These are phyloP conservation scores for Craspedostauros australis DNA, from an alignment of 108 stramenopile genomes.

Conservation along the genomic window DNA sequence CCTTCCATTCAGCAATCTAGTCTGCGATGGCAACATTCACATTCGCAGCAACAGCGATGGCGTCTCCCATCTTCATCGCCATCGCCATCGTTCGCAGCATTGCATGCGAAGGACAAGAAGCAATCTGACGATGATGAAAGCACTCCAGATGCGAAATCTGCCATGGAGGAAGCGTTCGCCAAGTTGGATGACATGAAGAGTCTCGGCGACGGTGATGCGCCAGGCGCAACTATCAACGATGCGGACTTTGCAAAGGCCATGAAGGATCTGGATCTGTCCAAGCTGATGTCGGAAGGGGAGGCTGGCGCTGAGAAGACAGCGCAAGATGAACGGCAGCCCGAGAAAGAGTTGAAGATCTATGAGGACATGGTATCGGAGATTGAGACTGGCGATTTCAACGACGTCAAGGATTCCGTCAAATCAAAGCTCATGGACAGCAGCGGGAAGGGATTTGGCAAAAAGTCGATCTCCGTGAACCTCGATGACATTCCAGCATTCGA, in stretches of 20 bases:
- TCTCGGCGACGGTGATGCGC: constrained; percentile 11
- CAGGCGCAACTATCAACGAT: constrained; percentile 12
- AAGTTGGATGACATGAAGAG: constrained; percentile 29
- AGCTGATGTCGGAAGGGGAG: background rate
- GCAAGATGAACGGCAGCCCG: constrained; percentile 2
- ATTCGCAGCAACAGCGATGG: background rate
- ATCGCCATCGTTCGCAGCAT: background rate
- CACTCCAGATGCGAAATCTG: constrained; percentile 1
- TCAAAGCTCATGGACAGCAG: background rate
- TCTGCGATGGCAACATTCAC: background rate
- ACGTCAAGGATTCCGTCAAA: constrained; percentile 12
- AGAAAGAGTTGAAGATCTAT: constrained; percentile 36
- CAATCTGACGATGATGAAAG: constrained; percentile 9
- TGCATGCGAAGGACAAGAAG: background rate
- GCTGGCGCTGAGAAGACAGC: constrained; percentile 3
- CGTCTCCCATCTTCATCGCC: background rate
- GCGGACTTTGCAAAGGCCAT: constrained; percentile 21
- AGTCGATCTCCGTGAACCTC: background rate
- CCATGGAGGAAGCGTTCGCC: constrained; percentile 49
- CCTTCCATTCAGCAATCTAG: background rate
- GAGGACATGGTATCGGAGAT: constrained; percentile 41
- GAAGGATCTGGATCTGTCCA: constrained; percentile 11
- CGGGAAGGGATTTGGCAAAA: background rate
- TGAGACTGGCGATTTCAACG: constrained; percentile 32
- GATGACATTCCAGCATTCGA: background rate